phyloP scores from a whole-genome alignment of 176 grass and related monocot genomes.

The Puya raimondii region DNA sequence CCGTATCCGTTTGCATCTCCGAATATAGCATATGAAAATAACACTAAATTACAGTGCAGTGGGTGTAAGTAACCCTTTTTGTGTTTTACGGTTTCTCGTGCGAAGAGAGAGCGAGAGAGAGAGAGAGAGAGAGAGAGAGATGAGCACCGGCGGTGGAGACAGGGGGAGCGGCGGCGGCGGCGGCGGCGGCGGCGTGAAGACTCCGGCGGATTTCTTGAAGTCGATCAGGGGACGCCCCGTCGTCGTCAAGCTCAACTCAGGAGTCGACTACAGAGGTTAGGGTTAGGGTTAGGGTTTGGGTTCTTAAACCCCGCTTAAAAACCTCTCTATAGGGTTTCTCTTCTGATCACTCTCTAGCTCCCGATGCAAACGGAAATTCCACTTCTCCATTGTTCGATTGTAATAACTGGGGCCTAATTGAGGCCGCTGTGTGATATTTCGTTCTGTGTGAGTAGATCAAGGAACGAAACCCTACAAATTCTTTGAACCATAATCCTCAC shows the following conservation, averaged over 20 bases:
- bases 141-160: slow-evolving; percentile 54
- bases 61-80: background rate
- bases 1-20: no score
- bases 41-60: no score
- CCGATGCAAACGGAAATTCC: background rate
- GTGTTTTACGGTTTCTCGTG: background rate
- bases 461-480: no score
- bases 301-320: background rate
- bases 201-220: slow-evolving; percentile 90
- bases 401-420: background rate
- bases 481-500: no score
- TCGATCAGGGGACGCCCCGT: slow-evolving; percentile 88
- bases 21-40: no score
- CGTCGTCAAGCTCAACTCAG: slow-evolving; percentile 93
- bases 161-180: slow-evolving; percentile 34
- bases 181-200: slow-evolving; percentile 46
- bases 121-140: slow-evolving; percentile 19
- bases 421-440: background rate
- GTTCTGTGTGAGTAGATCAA: background rate
- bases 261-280: slow-evolving; percentile 89
- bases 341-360: background rate
- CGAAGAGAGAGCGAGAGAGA: background rate
- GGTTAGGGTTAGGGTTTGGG: slow-evolving; percentile 4
- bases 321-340: background rate
- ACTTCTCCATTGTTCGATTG: background rate